These are phyloP conservation scores for Hirschfeldia incana DNA, from an alignment of 345 rosid genomes.

Conservation along the genomic window DNA sequence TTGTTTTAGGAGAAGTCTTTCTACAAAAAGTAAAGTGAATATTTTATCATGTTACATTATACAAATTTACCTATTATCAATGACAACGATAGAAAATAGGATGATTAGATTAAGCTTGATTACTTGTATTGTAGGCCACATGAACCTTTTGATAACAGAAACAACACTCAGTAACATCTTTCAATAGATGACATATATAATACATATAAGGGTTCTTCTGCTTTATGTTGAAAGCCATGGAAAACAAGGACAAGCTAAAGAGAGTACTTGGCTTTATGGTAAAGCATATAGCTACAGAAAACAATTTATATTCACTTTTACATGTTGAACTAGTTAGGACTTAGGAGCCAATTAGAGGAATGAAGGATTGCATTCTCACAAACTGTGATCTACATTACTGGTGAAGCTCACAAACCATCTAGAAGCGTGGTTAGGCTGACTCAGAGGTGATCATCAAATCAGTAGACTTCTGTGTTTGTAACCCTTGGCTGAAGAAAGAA, in stretches of 20 bases:
- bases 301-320: background rate
- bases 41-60: background rate
- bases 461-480: conserved; percentile 27
- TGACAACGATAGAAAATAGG: background rate
- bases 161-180: background rate
- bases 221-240: background rate
- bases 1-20: background rate
- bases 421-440: background rate
- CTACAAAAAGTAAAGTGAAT: background rate
- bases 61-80: background rate
- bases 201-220: background rate
- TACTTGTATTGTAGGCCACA: background rate
- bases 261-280: background rate
- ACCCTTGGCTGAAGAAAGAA: conserved; percentile 50
- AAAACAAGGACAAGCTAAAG: background rate
- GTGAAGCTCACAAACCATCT: background rate
- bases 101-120: background rate
- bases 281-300: background rate
- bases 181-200: background rate
- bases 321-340: background rate
- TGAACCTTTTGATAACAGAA: background rate
- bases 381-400: background rate
- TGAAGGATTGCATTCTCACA: conserved; percentile 16
- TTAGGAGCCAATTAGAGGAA: background rate
- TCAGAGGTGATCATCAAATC: background rate